Conservation (phyloP, 768 basidiomycete species). For the Termitomyces bulborhizus region DNA sequence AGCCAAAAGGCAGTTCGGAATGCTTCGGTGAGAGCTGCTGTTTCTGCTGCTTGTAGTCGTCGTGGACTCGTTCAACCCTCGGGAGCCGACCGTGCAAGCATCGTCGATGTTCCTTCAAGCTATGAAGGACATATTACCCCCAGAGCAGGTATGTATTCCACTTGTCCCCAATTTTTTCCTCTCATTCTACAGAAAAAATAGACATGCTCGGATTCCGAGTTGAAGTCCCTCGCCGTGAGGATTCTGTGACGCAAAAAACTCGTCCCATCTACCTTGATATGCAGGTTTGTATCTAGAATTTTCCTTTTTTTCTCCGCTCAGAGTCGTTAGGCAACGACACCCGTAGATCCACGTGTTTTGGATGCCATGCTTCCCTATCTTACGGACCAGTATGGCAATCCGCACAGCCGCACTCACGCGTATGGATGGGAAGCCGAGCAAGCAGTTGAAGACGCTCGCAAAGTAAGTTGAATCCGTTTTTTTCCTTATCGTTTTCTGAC, state of each 20-base stretch:
- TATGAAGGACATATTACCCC: conserved; percentile 70
- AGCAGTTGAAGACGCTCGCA: conserved; percentile 88
- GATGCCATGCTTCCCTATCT: conserved; percentile 96
- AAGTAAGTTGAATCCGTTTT: conserved; percentile 38
- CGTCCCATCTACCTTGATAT: conserved; percentile 97
- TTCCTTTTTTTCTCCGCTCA: conserved; percentile 5
- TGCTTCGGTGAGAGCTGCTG: conserved; percentile 22
- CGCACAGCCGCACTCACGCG: conserved; percentile 96
- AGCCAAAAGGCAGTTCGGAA: conserved; percentile 34
- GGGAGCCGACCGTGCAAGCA: conserved; percentile 72
- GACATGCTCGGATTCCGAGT: conserved; percentile 91
- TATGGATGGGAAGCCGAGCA: conserved; percentile 99
- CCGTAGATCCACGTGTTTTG: conserved; percentile 92
- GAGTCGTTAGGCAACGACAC: conserved; percentile 79
- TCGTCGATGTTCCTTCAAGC: conserved; percentile 73
- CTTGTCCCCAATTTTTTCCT: neutral
- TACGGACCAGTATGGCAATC: conserved; percentile 96
- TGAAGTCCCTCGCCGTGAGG: conserved; percentile 55
- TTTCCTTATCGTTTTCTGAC: conserved; percentile 3
- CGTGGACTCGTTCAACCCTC: conserved; percentile 78
- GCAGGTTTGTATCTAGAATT: conserved; percentile 54
- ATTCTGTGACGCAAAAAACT: conserved; percentile 48
- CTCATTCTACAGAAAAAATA: conserved; percentile 19
- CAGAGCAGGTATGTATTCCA: conserved; percentile 46
- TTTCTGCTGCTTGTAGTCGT: conserved; percentile 25